phyloP scores from a whole-genome alignment of 2,329 filamentous ascomycete genomes.

The Aschersonia sp. region DNA sequence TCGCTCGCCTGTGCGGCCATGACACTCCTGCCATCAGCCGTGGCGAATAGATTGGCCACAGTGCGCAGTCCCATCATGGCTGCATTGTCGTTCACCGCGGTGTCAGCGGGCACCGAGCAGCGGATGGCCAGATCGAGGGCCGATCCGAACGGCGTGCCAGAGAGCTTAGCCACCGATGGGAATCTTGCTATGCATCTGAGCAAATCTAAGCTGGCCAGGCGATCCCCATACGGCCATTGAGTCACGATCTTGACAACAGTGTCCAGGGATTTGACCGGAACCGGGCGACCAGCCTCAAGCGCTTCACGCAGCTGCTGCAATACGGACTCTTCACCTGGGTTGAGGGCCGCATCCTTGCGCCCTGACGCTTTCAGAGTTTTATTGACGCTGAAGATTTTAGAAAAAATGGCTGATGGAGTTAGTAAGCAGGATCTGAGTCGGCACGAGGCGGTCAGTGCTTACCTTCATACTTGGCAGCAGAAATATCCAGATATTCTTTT shows the following conservation, averaged over 20 bases:
- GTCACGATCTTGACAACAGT: constrained; percentile 60
- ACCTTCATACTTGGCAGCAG: constrained; percentile 54
- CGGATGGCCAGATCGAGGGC: constrained; percentile 41
- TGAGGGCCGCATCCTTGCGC: constrained; percentile 59
- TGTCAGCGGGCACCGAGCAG: constrained; percentile 28
- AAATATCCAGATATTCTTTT: constrained; percentile 63
- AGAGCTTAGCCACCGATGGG: constrained; percentile 48
- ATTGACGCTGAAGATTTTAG: constrained; percentile 66
- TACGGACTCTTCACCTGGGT: constrained; percentile 51
- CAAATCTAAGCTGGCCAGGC: constrained; percentile 74
- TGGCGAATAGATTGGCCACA: constrained; percentile 72
- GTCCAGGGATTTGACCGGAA: constrained; percentile 38
- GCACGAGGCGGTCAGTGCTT: constrained; percentile 6
- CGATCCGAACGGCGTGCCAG: constrained; percentile 35
- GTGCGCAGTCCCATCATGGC: constrained; percentile 75
- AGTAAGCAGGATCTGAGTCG: not conserved
- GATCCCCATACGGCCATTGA: constrained; percentile 65
- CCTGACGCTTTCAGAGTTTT: constrained; percentile 55
- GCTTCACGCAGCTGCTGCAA: constrained; percentile 47
- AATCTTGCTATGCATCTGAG: constrained; percentile 68
- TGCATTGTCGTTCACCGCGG: constrained; percentile 58
- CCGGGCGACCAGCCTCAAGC: constrained; percentile 42
- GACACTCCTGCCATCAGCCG: constrained; percentile 52
- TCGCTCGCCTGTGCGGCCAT: constrained; percentile 43
- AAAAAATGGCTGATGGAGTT: constrained; percentile 43